Evolutionary conservation across 2,329 filamentous ascomycete genomes (phyloP), one percentile per base, ranked within the genome.

Genomic region (Incumbomyces lentus): DNA sequence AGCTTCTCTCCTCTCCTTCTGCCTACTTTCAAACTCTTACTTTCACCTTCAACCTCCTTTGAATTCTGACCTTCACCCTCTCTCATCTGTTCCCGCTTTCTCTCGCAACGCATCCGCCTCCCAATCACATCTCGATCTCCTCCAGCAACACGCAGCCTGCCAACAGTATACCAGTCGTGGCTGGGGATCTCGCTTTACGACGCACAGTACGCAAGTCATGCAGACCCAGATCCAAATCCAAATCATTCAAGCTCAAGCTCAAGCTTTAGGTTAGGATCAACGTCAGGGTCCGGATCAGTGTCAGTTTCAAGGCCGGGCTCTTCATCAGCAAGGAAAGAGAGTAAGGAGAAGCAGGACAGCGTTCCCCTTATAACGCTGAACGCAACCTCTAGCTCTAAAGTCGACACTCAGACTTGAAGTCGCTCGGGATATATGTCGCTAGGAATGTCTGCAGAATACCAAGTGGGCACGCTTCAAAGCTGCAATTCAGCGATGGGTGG

Each of bases 21-120:
- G n/a, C 6, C 36, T 16, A 17, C 35, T 19, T 18, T n/a, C n/a
- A n/a, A n/a, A n/a, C n/a, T n/a, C n/a, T n/a, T n/a, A n/a, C n/a
- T n/a, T n/a, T n/a, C n/a, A n/a, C n/a, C n/a, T n/a, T n/a, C n/a
- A n/a, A n/a, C n/a, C n/a, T n/a, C n/a, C n/a, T n/a, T n/a, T n/a
- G n/a, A n/a, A n/a, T n/a, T n/a, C n/a, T n/a, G n/a, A n/a, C n/a
- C n/a, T n/a, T n/a, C n/a, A n/a, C n/a, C n/a, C n/a, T n/a, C n/a
- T n/a, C n/a, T n/a, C n/a, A n/a, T n/a, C n/a, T n/a, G n/a, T n/a
- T n/a, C 22, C 22, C 22, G 4, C 22, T 26, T n/a, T n/a, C n/a
- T n/a, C n/a, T n/a, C n/a, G 87, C 70, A 95, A 95, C 70, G 88
- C 58, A 90, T 95, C 58, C 86, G 89, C 46, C 94, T 94, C 71